Evolutionary conservation across 345 rosid species (phyloP).

Genomic region (Mangifera indica): DNA sequence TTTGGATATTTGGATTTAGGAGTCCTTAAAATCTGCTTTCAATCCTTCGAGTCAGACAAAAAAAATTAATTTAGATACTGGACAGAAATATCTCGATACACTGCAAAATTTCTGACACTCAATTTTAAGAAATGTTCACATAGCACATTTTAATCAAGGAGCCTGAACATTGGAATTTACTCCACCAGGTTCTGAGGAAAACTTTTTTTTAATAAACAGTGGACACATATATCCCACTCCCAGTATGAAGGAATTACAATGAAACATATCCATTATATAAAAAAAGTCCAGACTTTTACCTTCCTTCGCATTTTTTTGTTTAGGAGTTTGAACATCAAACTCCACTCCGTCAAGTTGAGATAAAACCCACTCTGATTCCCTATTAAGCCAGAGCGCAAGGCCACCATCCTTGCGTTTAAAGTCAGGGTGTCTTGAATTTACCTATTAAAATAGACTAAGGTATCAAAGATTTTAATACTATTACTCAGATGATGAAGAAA

Average conservation of each 20-base stretch:
- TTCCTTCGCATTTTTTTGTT: constrained; percentile 28
- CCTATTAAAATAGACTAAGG: constrained; percentile 31
- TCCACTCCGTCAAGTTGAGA: constrained; percentile 34
- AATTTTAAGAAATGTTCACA: constrained; percentile 1
- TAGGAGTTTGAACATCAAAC: constrained; percentile 33
- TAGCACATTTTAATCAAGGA: constrained; percentile 9
- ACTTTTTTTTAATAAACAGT: background rate
- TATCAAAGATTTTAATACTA: constrained; percentile 4
- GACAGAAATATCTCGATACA: too few relatives aligned
- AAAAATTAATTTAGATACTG: background rate
- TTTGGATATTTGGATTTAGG: constrained; percentile 26
- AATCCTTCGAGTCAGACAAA: too few relatives aligned
- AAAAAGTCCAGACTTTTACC: constrained; percentile 38
- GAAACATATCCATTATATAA: background rate
- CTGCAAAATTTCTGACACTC: background rate
- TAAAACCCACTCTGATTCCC: constrained; percentile 45
- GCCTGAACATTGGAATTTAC: constrained; percentile 28
- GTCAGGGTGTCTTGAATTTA: constrained; percentile 62
- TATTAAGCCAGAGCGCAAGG: constrained; percentile 58
- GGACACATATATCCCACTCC: background rate
- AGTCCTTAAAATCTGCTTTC: background rate
- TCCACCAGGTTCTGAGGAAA: constrained; percentile 36
- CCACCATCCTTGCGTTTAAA: constrained; percentile 58
- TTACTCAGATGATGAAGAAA: constrained; percentile 16
- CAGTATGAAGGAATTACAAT: background rate